Evolutionary conservation across 2,329 filamentous ascomycete species (phyloP).

Genomic region (Incumbomyces lentus): DNA sequence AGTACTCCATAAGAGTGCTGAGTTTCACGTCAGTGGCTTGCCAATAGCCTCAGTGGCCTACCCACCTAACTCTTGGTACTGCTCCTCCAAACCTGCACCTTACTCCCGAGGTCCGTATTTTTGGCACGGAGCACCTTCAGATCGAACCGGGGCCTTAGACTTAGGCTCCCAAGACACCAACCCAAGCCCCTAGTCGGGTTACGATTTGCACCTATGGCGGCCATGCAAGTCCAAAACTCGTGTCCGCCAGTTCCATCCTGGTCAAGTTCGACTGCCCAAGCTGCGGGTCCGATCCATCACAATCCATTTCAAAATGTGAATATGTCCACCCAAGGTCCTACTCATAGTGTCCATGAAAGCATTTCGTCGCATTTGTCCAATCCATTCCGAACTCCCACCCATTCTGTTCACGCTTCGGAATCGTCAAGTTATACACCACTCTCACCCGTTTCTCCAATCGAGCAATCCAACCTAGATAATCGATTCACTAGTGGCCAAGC

Average conservation of each 20-base stretch:
- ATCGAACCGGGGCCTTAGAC: too few species aligned
- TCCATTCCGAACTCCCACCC: conserved; percentile 3
- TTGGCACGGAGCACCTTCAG: too few species aligned
- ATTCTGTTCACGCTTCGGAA: conserved; percentile 2
- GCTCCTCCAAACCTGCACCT: too few species aligned
- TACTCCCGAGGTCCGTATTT: too few species aligned
- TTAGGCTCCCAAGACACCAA: too few species aligned
- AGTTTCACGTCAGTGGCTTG: too few species aligned
- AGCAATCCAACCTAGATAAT: conserved; percentile 6
- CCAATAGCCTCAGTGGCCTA: too few species aligned
- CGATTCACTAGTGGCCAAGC: conserved; percentile 1
- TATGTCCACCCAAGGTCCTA: not conserved
- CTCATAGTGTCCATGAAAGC: not conserved
- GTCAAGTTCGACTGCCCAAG: not conserved
- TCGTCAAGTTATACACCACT: conserved; percentile 4
- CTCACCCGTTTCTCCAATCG: conserved; percentile 18
- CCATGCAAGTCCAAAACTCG: too few species aligned
- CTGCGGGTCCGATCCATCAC: not conserved
- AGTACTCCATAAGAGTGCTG: too few species aligned
- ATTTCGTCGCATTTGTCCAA: not conserved
- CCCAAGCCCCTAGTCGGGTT: too few species aligned
- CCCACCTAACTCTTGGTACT: too few species aligned
- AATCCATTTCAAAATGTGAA: not conserved
- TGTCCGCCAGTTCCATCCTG: not conserved
- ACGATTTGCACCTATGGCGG: too few species aligned